Base-by-base conservation (phyloP, 257 asterid genomes). In the Avicennia marina region DNA sequence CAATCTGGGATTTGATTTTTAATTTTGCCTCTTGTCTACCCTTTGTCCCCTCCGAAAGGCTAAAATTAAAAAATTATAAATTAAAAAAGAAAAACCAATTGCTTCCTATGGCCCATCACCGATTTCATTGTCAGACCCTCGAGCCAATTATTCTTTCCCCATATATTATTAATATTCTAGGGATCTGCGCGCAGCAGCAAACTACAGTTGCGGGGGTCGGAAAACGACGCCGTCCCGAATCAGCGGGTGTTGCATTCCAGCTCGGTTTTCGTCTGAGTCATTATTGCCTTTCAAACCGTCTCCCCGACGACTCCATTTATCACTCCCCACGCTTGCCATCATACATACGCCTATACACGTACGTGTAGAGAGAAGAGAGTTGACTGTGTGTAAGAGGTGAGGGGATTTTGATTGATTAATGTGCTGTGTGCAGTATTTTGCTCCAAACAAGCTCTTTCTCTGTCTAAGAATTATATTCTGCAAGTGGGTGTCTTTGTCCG, bases 41-140 rank as follows among this genome's bases (percentile, higher is more conserved):
- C n/a, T n/a, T n/a, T n/a, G n/a, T n/a, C n/a, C n/a, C n/a, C n/a
- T n/a, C n/a, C n/a, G n/a, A n/a, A n/a, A n/a, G n/a, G n/a, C n/a
- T n/a, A n/a, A n/a, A n/a, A n/a, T n/a, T n/a, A n/a, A n/a, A n/a
- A n/a, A n/a, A n/a, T n/a, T n/a, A n/a, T n/a, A n/a, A n/a, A n/a
- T n/a, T n/a, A n/a, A n/a, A n/a, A n/a, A n/a, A n/a, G n/a, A n/a
- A n/a, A n/a, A n/a, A n/a, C n/a, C n/a, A n/a, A n/a, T n/a, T n/a
- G n/a, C n/a, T n/a, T n/a, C n/a, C n/a, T n/a, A n/a, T n/a, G n/a
- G n/a, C 53, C 63, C 60, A 57, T 41, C 18, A 46, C 47, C 65
- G 50, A 59, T 73, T 68, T 72, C 66, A 60, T 56, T 68, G 75
- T 73, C 79, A 64, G 79, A 60, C 34, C 25, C 53, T 41, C n/a